A percentile compares a stretch with the other conserved stretches of the same genome.
phyloP scores from a whole-genome alignment of 192 early-diverging fungal species.

The Chytriomyces sp. region DNA sequence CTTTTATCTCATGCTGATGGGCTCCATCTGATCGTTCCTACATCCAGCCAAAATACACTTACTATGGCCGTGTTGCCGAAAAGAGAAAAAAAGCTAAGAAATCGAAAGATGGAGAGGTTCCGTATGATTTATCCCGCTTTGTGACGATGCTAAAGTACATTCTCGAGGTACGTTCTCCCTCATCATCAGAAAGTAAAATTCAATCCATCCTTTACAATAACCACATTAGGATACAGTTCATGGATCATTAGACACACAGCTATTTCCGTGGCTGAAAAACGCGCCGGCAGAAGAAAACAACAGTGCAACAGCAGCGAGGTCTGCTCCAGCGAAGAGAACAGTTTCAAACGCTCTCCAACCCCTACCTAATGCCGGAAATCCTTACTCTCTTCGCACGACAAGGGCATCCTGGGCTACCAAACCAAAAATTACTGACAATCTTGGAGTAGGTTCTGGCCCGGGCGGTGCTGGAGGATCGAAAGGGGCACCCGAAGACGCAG shows the following conservation, averaged over 20 bases:
- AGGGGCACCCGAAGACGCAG: conserved; percentile 18
- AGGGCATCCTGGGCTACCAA: conserved; percentile 49
- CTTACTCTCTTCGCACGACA: conserved; percentile 55
- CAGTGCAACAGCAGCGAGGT: conserved; percentile 16
- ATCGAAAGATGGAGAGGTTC: conserved; percentile 59
- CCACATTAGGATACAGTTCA: conserved; percentile 53
- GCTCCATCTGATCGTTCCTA: background rate
- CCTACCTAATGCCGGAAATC: conserved; percentile 32
- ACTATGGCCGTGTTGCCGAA: conserved; percentile 51
- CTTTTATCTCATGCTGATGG: background rate
- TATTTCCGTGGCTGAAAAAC: conserved; percentile 71
- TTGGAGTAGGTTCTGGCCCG: background rate
- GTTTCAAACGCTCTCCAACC: conserved; percentile 30
- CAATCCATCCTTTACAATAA: conserved; percentile 28
- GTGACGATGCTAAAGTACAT: conserved; percentile 73
- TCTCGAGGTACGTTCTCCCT: conserved; percentile 50
- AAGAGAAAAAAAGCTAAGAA: conserved; percentile 54
- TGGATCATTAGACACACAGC: conserved; percentile 53
- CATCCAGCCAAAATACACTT: conserved; percentile 41
- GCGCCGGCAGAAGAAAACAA: conserved; percentile 50
- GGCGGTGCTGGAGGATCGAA: background rate
- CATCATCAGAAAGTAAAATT: conserved; percentile 37
- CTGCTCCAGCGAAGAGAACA: conserved; percentile 31
- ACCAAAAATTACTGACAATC: conserved; percentile 10
- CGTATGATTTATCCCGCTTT: conserved; percentile 78